Evolutionary conservation across 768 basidiomycete species (phyloP).

Genomic region (Suillus weaverae): DNA sequence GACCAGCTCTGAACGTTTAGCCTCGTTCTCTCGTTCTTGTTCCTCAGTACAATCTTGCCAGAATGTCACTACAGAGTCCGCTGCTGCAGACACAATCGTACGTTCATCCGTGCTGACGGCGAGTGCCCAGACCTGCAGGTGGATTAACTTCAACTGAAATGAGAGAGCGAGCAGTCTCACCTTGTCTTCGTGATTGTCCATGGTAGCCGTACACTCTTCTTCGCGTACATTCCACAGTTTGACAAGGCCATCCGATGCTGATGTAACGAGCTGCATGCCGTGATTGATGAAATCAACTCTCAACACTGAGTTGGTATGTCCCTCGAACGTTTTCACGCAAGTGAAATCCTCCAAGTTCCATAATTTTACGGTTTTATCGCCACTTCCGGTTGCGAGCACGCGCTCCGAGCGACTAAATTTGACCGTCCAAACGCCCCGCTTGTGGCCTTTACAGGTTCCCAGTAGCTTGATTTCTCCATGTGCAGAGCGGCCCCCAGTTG

Average conservation of each 20-base stretch:
- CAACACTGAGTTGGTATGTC: slow-evolving; percentile 95
- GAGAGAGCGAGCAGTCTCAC: slow-evolving; percentile 40
- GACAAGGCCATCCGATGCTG: slow-evolving; percentile 92
- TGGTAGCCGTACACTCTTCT: slow-evolving; percentile 82
- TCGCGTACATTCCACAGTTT: slow-evolving; percentile 93
- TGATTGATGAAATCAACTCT: slow-evolving; percentile 86
- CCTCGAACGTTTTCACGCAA: slow-evolving; percentile 96
- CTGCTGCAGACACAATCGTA: slow-evolving; percentile 89
- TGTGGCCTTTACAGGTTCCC: slow-evolving; percentile 94
- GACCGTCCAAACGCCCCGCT: slow-evolving; percentile 94
- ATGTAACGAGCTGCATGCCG: slow-evolving; percentile 84
- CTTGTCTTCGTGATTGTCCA: slow-evolving; percentile 99
- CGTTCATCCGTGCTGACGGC: slow-evolving; percentile 79
- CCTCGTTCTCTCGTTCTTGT: slow-evolving; percentile 71
- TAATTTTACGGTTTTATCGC: slow-evolving; percentile 90
- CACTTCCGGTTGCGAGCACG: slow-evolving; percentile 89
- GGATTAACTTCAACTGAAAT: slow-evolving; percentile 2
- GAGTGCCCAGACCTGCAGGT: slow-evolving; percentile 88
- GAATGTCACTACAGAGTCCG: slow-evolving; percentile 94
- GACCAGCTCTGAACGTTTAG: slow-evolving; percentile 69
- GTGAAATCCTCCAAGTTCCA: slow-evolving; percentile 95
- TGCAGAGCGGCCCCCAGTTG: slow-evolving; percentile 41
- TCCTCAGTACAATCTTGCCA: slow-evolving; percentile 96
- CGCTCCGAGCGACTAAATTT: slow-evolving; percentile 83
- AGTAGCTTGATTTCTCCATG: slow-evolving; percentile 72